A percentile compares a stretch with the other conserved stretches of the same genome.
Conservation (phyloP, 148 eudicot species). For the Camellia lanceoleosa region DNA sequence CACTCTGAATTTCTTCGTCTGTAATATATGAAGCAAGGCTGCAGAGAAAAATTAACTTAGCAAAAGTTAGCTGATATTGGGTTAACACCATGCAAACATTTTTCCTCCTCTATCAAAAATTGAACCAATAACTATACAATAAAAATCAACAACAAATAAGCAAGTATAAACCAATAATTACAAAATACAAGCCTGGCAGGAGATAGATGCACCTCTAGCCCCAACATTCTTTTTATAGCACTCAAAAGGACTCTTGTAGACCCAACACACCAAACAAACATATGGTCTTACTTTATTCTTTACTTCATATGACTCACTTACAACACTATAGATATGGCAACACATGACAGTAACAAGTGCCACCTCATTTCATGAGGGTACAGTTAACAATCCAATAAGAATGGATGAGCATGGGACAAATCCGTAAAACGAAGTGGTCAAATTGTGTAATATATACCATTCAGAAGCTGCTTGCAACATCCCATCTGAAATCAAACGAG, state of each 20-base stretch:
- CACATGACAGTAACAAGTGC: neutral
- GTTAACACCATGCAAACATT: neutral
- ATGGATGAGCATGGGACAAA: no score
- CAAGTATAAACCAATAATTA: neutral
- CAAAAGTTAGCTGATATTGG: neutral
- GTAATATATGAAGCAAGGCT: conserved; percentile 96
- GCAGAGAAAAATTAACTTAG: conserved; percentile 22
- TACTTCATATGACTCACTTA: no score
- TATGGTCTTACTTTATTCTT: no score
- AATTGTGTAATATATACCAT: conserved; percentile 47
- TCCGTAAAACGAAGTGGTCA: neutral
- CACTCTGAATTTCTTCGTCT: conserved; percentile 77
- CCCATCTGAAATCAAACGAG: conserved; percentile 83
- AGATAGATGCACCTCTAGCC: no score
- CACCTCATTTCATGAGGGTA: neutral
- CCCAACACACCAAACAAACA: no score
- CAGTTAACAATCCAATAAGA: no score
- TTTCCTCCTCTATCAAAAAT: neutral
- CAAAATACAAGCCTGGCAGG: neutral
- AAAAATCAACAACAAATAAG: neutral
- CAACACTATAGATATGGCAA: no score
- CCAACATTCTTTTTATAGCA: no score
- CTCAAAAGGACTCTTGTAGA: no score
- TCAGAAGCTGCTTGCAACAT: conserved; percentile 97
- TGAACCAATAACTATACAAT: neutral